Conservation (phyloP, 2,329 filamentous ascomycete species). For the Phoma sp. region DNA sequence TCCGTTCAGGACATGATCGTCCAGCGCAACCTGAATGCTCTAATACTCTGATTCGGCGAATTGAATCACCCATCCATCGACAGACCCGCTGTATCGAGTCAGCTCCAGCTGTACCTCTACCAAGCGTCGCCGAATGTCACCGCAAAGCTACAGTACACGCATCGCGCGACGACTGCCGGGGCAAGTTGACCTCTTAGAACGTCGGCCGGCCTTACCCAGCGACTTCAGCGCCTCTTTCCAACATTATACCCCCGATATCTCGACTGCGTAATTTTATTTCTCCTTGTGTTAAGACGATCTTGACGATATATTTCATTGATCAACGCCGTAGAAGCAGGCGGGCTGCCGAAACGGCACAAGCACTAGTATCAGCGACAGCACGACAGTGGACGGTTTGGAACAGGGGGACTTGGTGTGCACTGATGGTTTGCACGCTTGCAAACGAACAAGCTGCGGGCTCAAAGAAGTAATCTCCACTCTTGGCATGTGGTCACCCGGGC, state of each 20-base stretch:
- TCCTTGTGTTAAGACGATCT: slow-evolving; percentile 31
- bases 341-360: slow-evolving; percentile 1
- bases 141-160: background rate
- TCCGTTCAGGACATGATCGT: slow-evolving; percentile 63
- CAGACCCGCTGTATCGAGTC: background rate
- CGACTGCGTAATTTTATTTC: slow-evolving; percentile 25
- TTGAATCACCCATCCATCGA: background rate
- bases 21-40: slow-evolving; percentile 59
- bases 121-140: background rate
- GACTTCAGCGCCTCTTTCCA: slow-evolving; percentile 18
- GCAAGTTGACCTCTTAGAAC: background rate
- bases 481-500: slow-evolving; percentile 2
- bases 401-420: background rate
- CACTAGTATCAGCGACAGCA: background rate
- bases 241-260: slow-evolving; percentile 42
- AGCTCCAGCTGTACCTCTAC: background rate
- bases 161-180: background rate
- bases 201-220: background rate
- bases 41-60: slow-evolving; percentile 50
- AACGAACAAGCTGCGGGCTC: slow-evolving; percentile 12
- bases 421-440: slow-evolving; percentile 9
- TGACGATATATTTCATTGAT: slow-evolving; percentile 28
- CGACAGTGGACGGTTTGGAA: background rate
- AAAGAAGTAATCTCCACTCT: slow-evolving; percentile 5
- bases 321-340: slow-evolving; percentile 15